A percentile compares a stretch with the other conserved stretches of the same genome.
These are phyloP conservation scores for Metarhizium anisopliae DNA, from an alignment of 2,329 filamentous ascomycete species.

Conservation along the genomic window DNA sequence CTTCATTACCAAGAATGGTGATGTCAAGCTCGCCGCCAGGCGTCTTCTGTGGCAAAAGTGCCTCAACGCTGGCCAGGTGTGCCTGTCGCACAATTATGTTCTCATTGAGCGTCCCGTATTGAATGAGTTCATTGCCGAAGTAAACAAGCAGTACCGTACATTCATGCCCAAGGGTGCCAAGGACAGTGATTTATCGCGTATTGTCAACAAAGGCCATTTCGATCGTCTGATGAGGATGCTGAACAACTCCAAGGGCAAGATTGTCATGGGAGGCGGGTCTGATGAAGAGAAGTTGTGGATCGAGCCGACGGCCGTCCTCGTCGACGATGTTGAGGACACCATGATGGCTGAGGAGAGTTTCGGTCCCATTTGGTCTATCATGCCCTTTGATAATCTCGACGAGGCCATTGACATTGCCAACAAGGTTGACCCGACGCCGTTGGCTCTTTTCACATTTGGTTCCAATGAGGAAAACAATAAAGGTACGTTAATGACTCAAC, in stretches of 20 bases:
- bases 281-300: conserved; percentile 78
- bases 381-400: conserved; percentile 71
- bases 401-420: conserved; percentile 79
- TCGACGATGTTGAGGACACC: conserved; percentile 61
- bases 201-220: conserved; percentile 76
- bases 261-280: conserved; percentile 76
- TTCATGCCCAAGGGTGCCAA: conserved; percentile 81
- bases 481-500: conserved; percentile 34
- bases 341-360: conserved; percentile 82
- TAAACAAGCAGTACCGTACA: conserved; percentile 61
- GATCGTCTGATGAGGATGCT: conserved; percentile 82
- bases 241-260: conserved; percentile 73
- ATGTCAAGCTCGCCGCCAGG: conserved; percentile 71
- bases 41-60: conserved; percentile 85
- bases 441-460: conserved; percentile 81
- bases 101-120: conserved; percentile 70
- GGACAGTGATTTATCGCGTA: conserved; percentile 70
- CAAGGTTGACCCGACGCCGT: conserved; percentile 69
- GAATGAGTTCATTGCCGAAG: conserved; percentile 60
- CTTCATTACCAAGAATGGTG: conserved; percentile 76
- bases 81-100: conserved; percentile 87
- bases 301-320: conserved; percentile 84
- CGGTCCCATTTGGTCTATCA: conserved; percentile 80
- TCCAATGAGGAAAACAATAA: conserved; percentile 68
- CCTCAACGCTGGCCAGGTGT: conserved; percentile 82